These are phyloP conservation scores for Cadophora sp. DNA, from an alignment of 2,329 filamentous ascomycete genomes.

Conservation along the genomic window DNA sequence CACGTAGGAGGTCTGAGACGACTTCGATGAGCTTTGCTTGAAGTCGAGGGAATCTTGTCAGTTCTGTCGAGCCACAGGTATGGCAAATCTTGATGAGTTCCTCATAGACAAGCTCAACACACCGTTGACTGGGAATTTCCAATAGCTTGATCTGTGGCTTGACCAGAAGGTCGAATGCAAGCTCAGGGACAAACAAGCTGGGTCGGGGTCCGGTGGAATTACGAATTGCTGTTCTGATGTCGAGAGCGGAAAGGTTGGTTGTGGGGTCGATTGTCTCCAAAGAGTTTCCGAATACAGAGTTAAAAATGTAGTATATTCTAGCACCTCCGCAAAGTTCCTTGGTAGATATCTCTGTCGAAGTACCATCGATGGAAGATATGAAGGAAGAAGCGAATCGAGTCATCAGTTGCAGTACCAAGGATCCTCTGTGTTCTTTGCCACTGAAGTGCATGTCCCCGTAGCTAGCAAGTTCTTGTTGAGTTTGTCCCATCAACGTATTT, in stretches of 20 bases:
- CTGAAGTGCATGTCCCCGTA: constrained; percentile 98
- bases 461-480: constrained; percentile 95
- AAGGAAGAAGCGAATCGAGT: constrained; percentile 97
- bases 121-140: constrained; percentile 92
- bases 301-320: constrained; percentile 47
- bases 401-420: constrained; percentile 95
- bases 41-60: constrained; percentile 88
- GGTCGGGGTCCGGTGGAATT: constrained; percentile 97
- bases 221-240: constrained; percentile 95
- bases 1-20: constrained; percentile 91
- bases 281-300: constrained; percentile 79
- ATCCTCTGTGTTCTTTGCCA: constrained; percentile 94
- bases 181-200: constrained; percentile 94
- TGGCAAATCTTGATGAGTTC: constrained; percentile 99
- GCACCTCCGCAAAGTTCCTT: constrained; percentile 63
- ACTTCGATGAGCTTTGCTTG: constrained; percentile 98
- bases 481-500: constrained; percentile 99
- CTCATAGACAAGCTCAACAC: constrained; percentile 97
- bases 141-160: constrained; percentile 98
- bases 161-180: constrained; percentile 96
- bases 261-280: constrained; percentile 96
- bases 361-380: constrained; percentile 98
- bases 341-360: constrained; percentile 97
- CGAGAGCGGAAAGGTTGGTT: constrained; percentile 89
- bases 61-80: constrained; percentile 94